A percentile compares a stretch with the other conserved stretches of the same genome.
phyloP scores from a whole-genome alignment of 768 basidiomycete species.

The Mycena crocata region DNA sequence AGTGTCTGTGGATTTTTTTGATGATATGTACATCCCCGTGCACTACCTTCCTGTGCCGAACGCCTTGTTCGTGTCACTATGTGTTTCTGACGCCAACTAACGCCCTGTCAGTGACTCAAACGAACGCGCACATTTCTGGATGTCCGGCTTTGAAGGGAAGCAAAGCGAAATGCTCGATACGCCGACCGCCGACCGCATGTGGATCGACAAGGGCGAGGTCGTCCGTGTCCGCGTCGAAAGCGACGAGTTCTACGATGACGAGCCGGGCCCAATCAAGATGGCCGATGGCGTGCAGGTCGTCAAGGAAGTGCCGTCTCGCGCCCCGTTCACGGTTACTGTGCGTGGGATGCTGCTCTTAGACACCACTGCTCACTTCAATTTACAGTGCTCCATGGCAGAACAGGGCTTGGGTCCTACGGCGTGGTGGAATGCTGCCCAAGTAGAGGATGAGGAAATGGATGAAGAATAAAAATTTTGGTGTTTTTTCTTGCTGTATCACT shows the following conservation, averaged over 20 bases:
- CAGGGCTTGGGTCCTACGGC: slow-evolving; percentile 81
- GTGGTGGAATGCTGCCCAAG: slow-evolving; percentile 77
- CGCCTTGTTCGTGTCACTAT: slow-evolving; percentile 69
- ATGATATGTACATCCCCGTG: slow-evolving; percentile 89
- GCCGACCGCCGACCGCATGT: slow-evolving; percentile 75
- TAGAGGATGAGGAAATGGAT: slow-evolving; percentile 56
- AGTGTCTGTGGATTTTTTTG: slow-evolving; percentile 94
- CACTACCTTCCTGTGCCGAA: slow-evolving; percentile 84
- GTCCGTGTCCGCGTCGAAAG: slow-evolving; percentile 83
- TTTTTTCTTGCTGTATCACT: slow-evolving; percentile 30
- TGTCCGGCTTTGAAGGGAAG: slow-evolving; percentile 69
- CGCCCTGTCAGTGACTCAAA: slow-evolving; percentile 71
- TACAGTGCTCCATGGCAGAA: slow-evolving; percentile 83
- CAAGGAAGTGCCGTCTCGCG: slow-evolving; percentile 58
- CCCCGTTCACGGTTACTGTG: slow-evolving; percentile 81
- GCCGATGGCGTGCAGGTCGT: slow-evolving; percentile 73
- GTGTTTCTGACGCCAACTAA: background rate
- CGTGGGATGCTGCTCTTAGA: slow-evolving; percentile 37
- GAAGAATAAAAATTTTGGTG: slow-evolving; percentile 45
- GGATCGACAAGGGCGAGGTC: slow-evolving; percentile 81
- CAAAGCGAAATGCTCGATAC: slow-evolving; percentile 77
- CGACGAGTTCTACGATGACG: slow-evolving; percentile 88
- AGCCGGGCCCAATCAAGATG: slow-evolving; percentile 85
- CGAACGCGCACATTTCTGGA: slow-evolving; percentile 87
- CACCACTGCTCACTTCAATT: background rate